Conservation (phyloP, 2,329 filamentous ascomycete species). For the Aureobasidium sp. region DNA sequence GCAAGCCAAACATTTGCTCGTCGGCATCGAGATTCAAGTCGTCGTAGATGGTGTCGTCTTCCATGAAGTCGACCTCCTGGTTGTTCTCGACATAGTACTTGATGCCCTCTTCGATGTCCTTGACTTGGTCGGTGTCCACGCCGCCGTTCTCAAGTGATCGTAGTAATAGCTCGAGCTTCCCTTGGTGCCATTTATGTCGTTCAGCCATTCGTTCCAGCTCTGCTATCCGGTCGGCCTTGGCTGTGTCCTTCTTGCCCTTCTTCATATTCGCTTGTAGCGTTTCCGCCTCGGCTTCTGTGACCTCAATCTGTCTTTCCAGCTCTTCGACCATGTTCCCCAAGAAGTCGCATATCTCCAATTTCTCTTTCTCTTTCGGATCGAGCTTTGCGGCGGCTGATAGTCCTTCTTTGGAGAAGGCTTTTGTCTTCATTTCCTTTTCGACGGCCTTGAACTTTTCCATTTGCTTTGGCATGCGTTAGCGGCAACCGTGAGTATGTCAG, state of each 20-base stretch:
- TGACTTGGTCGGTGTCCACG: conserved; percentile 79
- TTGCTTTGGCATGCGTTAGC: conserved; percentile 49
- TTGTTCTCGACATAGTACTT: conserved; percentile 92
- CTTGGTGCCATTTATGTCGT: conserved; percentile 92
- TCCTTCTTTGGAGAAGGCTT: conserved; percentile 97
- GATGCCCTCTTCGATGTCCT: conserved; percentile 83
- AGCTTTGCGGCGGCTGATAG: conserved; percentile 84
- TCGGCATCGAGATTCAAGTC: conserved; percentile 89
- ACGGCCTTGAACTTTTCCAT: conserved; percentile 99
- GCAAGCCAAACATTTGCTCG: conserved; percentile 78
- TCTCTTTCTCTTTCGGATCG: conserved; percentile 96
- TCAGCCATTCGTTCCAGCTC: conserved; percentile 80
- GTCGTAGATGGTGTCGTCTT: conserved; percentile 93
- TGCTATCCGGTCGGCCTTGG: conserved; percentile 79
- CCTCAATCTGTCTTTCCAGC: conserved; percentile 87
- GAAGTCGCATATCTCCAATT: conserved; percentile 81
- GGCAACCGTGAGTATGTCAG: background rate
- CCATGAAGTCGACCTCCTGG: conserved; percentile 79
- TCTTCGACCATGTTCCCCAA: conserved; percentile 81
- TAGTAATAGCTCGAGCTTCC: conserved; percentile 82
- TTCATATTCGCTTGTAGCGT: conserved; percentile 80
- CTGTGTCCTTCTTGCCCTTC: conserved; percentile 81
- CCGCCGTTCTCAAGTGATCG: conserved; percentile 88
- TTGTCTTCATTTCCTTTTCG: conserved; percentile 99
- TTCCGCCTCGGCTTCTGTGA: conserved; percentile 83